These are phyloP conservation scores for Cutaneotrichosporon daszewskae DNA, from an alignment of 1,284 basidiomycete genomes.

Conservation along the genomic window DNA sequence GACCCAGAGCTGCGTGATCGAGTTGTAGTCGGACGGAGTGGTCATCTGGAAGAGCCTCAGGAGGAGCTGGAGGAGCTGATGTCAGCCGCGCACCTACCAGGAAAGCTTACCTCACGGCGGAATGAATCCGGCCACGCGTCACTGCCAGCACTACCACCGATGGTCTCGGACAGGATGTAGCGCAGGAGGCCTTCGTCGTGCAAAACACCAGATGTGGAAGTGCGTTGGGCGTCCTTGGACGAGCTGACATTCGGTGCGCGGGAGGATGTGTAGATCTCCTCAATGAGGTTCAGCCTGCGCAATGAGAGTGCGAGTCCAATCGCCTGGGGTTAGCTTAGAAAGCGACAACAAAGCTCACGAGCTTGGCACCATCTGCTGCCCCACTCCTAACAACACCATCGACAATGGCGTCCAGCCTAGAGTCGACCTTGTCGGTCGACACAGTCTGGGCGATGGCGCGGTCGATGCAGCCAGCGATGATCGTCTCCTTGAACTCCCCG, in stretches of 20 bases:
- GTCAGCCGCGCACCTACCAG: constrained; percentile 17
- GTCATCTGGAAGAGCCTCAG: constrained; percentile 74
- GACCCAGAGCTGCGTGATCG: constrained; percentile 79
- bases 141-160: constrained; percentile 54
- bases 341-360: constrained; percentile 53
- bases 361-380: constrained; percentile 75
- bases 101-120: constrained; percentile 62
- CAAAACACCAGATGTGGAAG: constrained; percentile 35
- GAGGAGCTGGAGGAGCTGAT: constrained; percentile 53
- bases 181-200: constrained; percentile 70
- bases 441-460: constrained; percentile 61
- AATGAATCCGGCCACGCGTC: constrained; percentile 41
- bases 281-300: constrained; percentile 75
- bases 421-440: constrained; percentile 58
- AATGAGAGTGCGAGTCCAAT: constrained; percentile 91
- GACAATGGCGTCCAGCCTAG: constrained; percentile 71
- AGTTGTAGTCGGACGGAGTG: constrained; percentile 62
- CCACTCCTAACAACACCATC: constrained; percentile 79
- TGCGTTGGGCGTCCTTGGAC: constrained; percentile 17
- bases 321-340: constrained; percentile 54
- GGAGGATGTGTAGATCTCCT: constrained; percentile 58
- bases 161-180: constrained; percentile 83
- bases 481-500: constrained; percentile 87
- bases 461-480: constrained; percentile 91
- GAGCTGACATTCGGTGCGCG: constrained; percentile 24